Base-by-base conservation (phyloP, 805 yeast species). In the Metschnikowia similis region DNA sequence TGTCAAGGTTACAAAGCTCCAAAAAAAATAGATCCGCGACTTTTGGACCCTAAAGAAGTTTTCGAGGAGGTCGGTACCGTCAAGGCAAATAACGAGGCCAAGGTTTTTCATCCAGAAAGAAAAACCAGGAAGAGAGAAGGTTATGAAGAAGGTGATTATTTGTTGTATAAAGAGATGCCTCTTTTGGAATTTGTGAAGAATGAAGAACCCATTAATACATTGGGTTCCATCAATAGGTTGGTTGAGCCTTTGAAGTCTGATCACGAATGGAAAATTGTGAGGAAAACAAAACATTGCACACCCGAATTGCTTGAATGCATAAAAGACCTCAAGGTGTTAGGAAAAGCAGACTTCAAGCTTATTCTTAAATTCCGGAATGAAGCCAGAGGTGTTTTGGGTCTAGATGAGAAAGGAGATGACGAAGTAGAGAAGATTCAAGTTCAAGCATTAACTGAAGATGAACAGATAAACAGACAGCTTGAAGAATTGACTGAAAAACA, bases 1-100 rank as follows among this genome's bases (percentile, higher is more conserved):
- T 94, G 99, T 71, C 84, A 84, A 66, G 95, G 95, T 10, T 94
- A 87, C 75, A 92, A 91, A 67, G 97, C 98, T 11, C 99, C 99
- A 44, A 89, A 91, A 67, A 89, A 87, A 66, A 69, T 94, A 54
- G 99, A 94, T 70, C 97, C 97, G 44, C 81, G 96, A 62, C 75
- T 94, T 49, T 74, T 94, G 53, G 99, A 94, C 66, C 88, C 98
- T 13, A 87, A 81, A 63, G 90, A 87, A 64, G 98, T 94, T 17
- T 94, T 94, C 63, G 98, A 92, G 70, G 99, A 94, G 66, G 71
- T 94, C 50, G 84, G 83, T 14, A 57, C 61, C 29, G 88, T 79
- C 48, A 84, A 84, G 8, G 82, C 82, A 14, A 85, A 78, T 34
- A 86, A 85, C 65, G 97, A 94, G 70, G 89, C 96, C 14, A 91